Evolutionary conservation across 2,329 filamentous ascomycete species (phyloP).

Genomic region (Colletotrichum limetticola): DNA sequence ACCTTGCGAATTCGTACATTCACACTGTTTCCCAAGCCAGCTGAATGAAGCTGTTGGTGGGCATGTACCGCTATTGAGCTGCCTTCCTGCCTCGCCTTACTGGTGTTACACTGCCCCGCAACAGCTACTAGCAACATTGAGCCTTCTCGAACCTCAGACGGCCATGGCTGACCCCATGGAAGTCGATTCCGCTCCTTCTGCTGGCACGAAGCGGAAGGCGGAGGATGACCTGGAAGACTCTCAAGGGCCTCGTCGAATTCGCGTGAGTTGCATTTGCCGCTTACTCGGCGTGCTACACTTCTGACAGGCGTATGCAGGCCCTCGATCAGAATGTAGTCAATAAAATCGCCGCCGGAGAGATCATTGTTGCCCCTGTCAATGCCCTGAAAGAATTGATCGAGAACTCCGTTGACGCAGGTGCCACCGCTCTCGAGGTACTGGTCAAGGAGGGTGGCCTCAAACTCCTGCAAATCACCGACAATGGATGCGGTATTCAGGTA

Average conservation of each 20-base stretch:
- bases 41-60: neutral
- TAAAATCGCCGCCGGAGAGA: constrained; percentile 98
- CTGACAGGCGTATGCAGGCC: constrained; percentile 63
- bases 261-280: constrained; percentile 48
- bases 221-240: constrained; percentile 49
- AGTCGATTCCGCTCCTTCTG: constrained; percentile 57
- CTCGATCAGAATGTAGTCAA: constrained; percentile 94
- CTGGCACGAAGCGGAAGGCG: constrained; percentile 63
- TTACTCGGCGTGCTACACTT: neutral
- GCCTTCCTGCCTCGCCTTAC: neutral
- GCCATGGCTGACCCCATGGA: constrained; percentile 46
- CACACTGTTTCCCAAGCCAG: no score
- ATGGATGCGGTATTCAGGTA: constrained; percentile 94
- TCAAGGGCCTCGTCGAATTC: constrained; percentile 59
- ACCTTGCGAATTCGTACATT: neutral
- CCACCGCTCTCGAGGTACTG: constrained; percentile 88
- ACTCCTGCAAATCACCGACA: constrained; percentile 95
- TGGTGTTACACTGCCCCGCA: neutral
- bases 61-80: neutral
- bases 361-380: constrained; percentile 96
- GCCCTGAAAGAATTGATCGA: constrained; percentile 97
- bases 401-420: constrained; percentile 97
- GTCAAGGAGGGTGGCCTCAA: constrained; percentile 97
- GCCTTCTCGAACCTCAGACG: neutral
- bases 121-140: neutral